Base-by-base conservation (phyloP, 1,284 basidiomycete genomes). In the Schizophyllum commune region DNA sequence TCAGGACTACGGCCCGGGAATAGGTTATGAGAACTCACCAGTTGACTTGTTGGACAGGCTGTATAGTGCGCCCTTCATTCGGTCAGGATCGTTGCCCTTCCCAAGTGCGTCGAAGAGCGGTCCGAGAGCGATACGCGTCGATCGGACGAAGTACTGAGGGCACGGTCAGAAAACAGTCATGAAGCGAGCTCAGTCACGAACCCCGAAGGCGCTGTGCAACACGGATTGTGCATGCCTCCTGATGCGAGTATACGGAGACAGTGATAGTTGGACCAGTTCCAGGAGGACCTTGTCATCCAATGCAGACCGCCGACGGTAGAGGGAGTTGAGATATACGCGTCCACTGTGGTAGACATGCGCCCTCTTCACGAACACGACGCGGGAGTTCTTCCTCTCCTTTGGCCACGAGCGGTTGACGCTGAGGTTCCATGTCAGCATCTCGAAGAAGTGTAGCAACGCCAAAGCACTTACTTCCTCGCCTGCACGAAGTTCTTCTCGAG, bases 31-130 rank as follows among this genome's bases (percentile, higher is more conserved):
- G 34, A 57, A 9, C 71, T 60, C 68, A 85, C 87, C 80, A 60
- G 83, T 87, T 54, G 83, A 84, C 75, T 93, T 94, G 69, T 88
- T 86, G 71, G 86, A 88, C 8, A 99, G 77, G 22, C 96, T 82
- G 71, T 97, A 96, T 20, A 99, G 78, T 6, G 96, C 96, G 11
- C 92, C 92, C 72, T 99, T 99, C 87, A 97, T 97, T 58, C 90
- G 83, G 74, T 98, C 96, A 21, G 95, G 92, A 68, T 94, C 91
- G 63, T 82, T 88, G 5, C 90, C 92, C 68, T 87, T 89, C 60
- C 77, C 74, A 55, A 92, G 72, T 0, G 92, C 86, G 53, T 87
- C 81, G 68, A 96, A 88, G 39, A 96, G 76, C 22, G 78, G 79
- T 1, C 91, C 88, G 59, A 94, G 79, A 58, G 83, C 83, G 64